These are phyloP conservation scores for Eutypella sp. DNA, from an alignment of 2,329 filamentous ascomycete genomes.

Conservation along the genomic window DNA sequence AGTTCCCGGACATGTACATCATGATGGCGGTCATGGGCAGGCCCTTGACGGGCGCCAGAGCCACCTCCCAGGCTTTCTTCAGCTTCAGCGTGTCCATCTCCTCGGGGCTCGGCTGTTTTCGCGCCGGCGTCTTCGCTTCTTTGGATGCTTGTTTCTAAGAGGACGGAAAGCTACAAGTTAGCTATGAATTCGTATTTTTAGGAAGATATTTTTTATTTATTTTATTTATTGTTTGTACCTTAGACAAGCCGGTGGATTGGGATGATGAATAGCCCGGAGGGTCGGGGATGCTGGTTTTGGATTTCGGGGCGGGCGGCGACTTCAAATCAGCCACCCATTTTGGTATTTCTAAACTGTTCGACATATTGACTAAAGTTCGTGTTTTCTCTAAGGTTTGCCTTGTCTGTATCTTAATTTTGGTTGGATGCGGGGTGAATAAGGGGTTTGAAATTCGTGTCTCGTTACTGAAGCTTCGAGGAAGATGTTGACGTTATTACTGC, in stretches of 20 bases:
- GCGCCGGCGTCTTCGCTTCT: slow-evolving; percentile 44
- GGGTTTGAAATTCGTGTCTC: too few species aligned
- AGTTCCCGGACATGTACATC: slow-evolving; percentile 99
- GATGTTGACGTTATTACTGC: too few species aligned
- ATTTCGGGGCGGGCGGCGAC: slow-evolving; percentile 59
- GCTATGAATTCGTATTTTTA: too few species aligned
- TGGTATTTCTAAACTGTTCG: slow-evolving; percentile 46
- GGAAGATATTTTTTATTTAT: too few species aligned
- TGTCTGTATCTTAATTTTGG: too few species aligned
- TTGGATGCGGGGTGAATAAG: too few species aligned
- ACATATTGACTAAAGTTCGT: slow-evolving; percentile 8
- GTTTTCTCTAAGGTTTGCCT: too few species aligned
- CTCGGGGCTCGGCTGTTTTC: slow-evolving; percentile 66
- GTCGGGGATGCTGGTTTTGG: slow-evolving; percentile 71
- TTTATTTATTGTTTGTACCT: too few species aligned
- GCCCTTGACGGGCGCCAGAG: slow-evolving; percentile 86
- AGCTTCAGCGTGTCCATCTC: slow-evolving; percentile 95
- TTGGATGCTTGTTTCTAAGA: slow-evolving; percentile 49
- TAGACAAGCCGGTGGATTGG: slow-evolving; percentile 46
- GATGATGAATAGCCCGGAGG: slow-evolving; percentile 76
- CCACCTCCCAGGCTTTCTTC: slow-evolving; percentile 98
- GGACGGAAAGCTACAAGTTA: too few species aligned
- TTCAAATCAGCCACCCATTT: slow-evolving; percentile 81
- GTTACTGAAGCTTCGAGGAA: too few species aligned
- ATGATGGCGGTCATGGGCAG: slow-evolving; percentile 98